Evolutionary conservation across 192 early-diverging fungal genomes (phyloP).

Genomic region (Coemansia sp.): DNA sequence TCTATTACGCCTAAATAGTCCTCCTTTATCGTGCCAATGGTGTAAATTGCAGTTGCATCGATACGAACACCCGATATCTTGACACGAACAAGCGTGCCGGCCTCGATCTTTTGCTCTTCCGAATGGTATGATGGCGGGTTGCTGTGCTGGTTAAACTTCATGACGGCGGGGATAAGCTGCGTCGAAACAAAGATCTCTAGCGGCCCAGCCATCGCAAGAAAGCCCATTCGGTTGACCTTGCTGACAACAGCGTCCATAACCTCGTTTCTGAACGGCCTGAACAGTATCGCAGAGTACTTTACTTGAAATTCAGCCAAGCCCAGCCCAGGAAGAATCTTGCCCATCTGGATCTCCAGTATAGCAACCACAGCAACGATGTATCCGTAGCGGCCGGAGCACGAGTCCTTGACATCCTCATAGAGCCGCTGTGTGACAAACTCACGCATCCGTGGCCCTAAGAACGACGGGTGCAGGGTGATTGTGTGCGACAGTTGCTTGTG

Average conservation of each 20-base stretch:
- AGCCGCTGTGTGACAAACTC: conserved; percentile 75
- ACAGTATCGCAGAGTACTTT: conserved; percentile 90
- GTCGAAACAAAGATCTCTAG: conserved; percentile 87
- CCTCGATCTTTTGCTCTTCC: conserved; percentile 82
- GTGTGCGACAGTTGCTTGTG: conserved; percentile 87
- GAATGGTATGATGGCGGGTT: conserved; percentile 81
- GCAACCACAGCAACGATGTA: conserved; percentile 90
- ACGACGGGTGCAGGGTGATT: conserved; percentile 91
- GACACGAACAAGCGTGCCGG: conserved; percentile 79
- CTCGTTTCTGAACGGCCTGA: conserved; percentile 96
- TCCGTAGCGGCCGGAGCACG: conserved; percentile 88
- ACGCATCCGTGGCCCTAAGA: conserved; percentile 81
- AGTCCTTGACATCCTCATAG: conserved; percentile 94
- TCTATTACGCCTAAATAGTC: conserved; percentile 88
- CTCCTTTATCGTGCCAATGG: conserved; percentile 96
- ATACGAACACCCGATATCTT: conserved; percentile 88
- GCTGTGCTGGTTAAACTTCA: conserved; percentile 87
- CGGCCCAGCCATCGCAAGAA: conserved; percentile 94
- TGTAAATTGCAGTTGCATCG: conserved; percentile 92
- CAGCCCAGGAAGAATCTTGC: conserved; percentile 74
- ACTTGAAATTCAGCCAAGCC: conserved; percentile 93
- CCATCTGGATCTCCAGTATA: conserved; percentile 75
- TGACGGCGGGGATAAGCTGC: conserved; percentile 80
- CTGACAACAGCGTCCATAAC: conserved; percentile 91
- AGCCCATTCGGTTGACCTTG: conserved; percentile 92